Percentiles rank a stretch among this genome's conserved stretches.
Evolutionary conservation across 305 asterid species (phyloP).

Genomic region (Fraxinus nigra): DNA sequence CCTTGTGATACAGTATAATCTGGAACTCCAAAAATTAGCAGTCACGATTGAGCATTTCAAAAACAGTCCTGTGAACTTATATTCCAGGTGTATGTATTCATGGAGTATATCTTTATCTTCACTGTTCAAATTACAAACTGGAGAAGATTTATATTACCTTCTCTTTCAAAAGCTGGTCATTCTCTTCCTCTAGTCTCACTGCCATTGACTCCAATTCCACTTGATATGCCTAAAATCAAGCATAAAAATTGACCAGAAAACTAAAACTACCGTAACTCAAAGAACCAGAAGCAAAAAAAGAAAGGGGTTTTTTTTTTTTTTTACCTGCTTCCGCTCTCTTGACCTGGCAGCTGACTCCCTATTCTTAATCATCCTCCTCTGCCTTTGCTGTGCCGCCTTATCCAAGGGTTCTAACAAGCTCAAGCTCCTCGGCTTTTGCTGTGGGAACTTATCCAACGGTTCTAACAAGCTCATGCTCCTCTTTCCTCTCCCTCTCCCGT

Average conservation of each 20-base stretch:
- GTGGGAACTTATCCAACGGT: conserved; percentile 69
- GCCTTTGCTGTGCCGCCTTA: conserved; percentile 45
- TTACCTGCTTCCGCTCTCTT: conserved; percentile 87
- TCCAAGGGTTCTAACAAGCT: conserved; percentile 70
- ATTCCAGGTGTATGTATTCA: background rate
- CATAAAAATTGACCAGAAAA: conserved; percentile 11
- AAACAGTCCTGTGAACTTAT: background rate
- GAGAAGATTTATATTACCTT: conserved; percentile 45
- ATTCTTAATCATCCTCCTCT: conserved; percentile 77
- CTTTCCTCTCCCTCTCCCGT: conserved; percentile 37
- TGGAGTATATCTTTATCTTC: background rate
- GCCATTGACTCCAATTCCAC: conserved; percentile 84
- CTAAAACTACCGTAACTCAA: background rate
- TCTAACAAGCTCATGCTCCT: conserved; percentile 67
- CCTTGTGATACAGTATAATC: background rate
- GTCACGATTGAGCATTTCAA: background rate
- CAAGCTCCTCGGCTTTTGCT: conserved; percentile 45
- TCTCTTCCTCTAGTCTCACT: conserved; percentile 75
- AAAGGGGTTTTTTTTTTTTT: background rate
- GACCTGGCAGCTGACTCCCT: conserved; percentile 91
- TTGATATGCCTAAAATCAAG: conserved; percentile 68
- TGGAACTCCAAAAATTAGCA: conserved; percentile 12
- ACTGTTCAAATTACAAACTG: background rate
- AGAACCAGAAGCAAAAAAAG: background rate
- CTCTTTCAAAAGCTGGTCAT: conserved; percentile 62